phyloP scores from a whole-genome alignment of 768 basidiomycete genomes.

The Mrakia blollopis region DNA sequence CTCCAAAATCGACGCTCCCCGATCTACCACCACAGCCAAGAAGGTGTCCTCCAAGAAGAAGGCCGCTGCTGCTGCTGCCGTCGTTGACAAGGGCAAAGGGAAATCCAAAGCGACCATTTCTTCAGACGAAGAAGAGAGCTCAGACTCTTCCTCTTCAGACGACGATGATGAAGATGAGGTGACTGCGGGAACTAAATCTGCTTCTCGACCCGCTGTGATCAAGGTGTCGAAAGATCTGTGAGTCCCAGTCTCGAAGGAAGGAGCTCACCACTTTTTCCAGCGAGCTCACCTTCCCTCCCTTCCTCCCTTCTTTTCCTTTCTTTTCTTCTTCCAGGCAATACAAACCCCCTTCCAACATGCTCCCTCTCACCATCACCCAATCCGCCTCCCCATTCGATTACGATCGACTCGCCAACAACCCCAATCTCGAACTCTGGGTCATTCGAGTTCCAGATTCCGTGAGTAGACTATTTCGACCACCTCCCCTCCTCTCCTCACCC shows the following conservation, averaged over 20 bases:
- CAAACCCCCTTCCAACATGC: conserved; percentile 16
- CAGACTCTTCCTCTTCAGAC: neutral
- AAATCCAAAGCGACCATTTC: conserved; percentile 19
- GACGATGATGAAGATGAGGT: conserved; percentile 1
- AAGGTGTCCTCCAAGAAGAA: neutral
- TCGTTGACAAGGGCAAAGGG: conserved; percentile 17
- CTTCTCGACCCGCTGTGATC: neutral
- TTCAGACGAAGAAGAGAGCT: conserved; percentile 1
- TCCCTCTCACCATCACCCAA: conserved; percentile 8
- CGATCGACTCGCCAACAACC: conserved; percentile 16
- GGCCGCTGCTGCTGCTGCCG: neutral
- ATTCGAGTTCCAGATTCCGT: conserved; percentile 21
- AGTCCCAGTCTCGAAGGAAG: neutral
- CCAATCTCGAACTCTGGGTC: conserved; percentile 23
- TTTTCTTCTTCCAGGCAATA: conserved; percentile 4
- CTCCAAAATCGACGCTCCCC: conserved; percentile 20
- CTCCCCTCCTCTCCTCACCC: neutral
- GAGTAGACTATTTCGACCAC: neutral
- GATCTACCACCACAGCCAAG: neutral
- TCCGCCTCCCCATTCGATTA: conserved; percentile 24
- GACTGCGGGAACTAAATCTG: neutral
- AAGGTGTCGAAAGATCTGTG: conserved; percentile 3
- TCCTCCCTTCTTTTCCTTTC: neutral
- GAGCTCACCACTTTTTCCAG: neutral
- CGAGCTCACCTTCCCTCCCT: neutral